Evolutionary conservation across 371 early-diverging fungal genomes (phyloP).

Genomic region (Mucor piriformis): DNA sequence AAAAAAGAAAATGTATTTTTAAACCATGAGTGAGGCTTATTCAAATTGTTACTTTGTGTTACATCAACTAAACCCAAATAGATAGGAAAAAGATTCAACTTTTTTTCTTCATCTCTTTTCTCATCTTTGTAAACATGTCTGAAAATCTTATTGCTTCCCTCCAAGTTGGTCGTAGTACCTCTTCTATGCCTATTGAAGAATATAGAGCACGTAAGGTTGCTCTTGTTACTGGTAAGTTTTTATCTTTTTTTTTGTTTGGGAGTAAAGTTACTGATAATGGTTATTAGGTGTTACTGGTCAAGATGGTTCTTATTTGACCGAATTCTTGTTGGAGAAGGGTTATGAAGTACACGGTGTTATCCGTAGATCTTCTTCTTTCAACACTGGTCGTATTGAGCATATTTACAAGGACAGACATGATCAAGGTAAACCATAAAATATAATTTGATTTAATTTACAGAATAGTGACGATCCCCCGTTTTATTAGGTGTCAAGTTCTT

Average conservation of each 20-base stretch:
- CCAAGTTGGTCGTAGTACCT: slow-evolving; percentile 28
- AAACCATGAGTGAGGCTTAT: too few relatives aligned
- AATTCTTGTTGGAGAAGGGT: slow-evolving; percentile 76
- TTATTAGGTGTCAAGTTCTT: slow-evolving; percentile 69
- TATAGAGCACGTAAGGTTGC: slow-evolving; percentile 69
- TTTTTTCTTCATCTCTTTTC: slow-evolving; percentile 1
- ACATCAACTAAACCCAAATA: slow-evolving; percentile 3
- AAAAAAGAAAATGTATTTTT: too few relatives aligned
- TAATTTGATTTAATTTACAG: neutral
- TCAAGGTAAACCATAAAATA: slow-evolving; percentile 44
- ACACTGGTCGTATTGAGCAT: slow-evolving; percentile 84
- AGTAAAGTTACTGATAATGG: neutral
- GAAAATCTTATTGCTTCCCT: slow-evolving; percentile 25
- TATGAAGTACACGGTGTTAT: slow-evolving; percentile 88
- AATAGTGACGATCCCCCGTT: neutral
- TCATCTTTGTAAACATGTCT: slow-evolving; percentile 13
- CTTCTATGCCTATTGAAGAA: slow-evolving; percentile 50
- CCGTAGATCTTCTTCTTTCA: slow-evolving; percentile 82
- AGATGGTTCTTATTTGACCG: slow-evolving; percentile 82
- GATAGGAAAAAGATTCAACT: neutral
- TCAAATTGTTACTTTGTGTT: neutral
- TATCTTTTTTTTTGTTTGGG: neutral
- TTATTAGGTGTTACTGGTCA: slow-evolving; percentile 79
- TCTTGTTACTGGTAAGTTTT: slow-evolving; percentile 60
- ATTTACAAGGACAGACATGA: slow-evolving; percentile 77